Evolutionary conservation across 345 rosid species (phyloP).

Genomic region (Eucalyptus pauciflora): DNA sequence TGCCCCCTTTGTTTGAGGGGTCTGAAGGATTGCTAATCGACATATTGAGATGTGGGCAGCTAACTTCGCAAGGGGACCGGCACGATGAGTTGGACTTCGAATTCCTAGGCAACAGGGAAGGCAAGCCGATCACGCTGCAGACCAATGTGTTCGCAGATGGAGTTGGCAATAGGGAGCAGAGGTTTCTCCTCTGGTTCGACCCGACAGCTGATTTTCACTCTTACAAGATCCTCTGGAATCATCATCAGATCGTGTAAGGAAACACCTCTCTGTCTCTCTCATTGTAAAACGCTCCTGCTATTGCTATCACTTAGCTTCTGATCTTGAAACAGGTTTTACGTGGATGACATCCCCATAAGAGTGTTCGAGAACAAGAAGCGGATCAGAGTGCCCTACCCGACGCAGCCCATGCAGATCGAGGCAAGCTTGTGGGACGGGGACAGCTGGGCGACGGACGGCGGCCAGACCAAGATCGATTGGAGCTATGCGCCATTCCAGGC

Average conservation of each 20-base stretch:
- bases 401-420: slow-evolving; percentile 35
- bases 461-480: slow-evolving; percentile 46
- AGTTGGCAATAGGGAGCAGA: slow-evolving; percentile 50
- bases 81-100: slow-evolving; percentile 73
- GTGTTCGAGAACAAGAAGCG: slow-evolving; percentile 45
- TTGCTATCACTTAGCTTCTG: background rate
- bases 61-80: slow-evolving; percentile 20
- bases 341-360: slow-evolving; percentile 56
- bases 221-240: slow-evolving; percentile 64
- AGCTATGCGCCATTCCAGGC: slow-evolving; percentile 45
- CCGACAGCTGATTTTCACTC: slow-evolving; percentile 44
- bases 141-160: slow-evolving; percentile 54
- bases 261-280: background rate
- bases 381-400: slow-evolving; percentile 32
- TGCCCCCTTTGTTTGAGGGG: background rate
- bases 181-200: slow-evolving; percentile 53
- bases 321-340: slow-evolving; percentile 28
- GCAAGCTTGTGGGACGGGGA: slow-evolving; percentile 67
- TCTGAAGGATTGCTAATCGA: background rate
- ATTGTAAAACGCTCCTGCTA: background rate
- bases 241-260: slow-evolving; percentile 60
- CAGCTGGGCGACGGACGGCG: slow-evolving; percentile 55
- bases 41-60: slow-evolving; percentile 5
- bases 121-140: slow-evolving; percentile 37
- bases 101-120: slow-evolving; percentile 55